Evolutionary conservation across 345 rosid species (phyloP).

Genomic region (Zanthoxylum bungeanum): DNA sequence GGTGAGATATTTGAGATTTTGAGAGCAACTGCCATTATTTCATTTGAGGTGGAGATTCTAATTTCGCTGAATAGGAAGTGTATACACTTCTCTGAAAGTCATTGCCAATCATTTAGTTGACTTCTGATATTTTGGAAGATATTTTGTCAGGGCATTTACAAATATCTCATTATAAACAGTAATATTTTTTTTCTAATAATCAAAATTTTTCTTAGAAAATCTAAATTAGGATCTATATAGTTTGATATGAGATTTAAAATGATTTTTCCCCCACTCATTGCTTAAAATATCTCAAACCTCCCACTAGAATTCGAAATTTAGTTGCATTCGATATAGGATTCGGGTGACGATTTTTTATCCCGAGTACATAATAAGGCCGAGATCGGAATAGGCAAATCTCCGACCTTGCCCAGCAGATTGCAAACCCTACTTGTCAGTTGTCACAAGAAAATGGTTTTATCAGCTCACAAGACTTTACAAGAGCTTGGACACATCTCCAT

Average conservation of each 20-base stretch:
- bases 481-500: background rate
- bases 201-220: background rate
- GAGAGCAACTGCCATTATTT: slow-evolving; percentile 27
- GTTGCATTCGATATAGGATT: too few relatives aligned
- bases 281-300: too few relatives aligned
- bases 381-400: too few relatives aligned
- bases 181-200: background rate
- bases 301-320: too few relatives aligned
- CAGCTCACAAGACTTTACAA: background rate
- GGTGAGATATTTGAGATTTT: slow-evolving; percentile 8
- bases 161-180: background rate
- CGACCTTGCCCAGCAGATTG: too few relatives aligned
- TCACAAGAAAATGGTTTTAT: too few relatives aligned
- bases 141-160: background rate
- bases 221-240: too few relatives aligned
- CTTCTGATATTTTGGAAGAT: background rate
- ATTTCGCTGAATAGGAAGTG: background rate
- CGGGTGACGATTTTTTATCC: too few relatives aligned
- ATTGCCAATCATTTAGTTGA: background rate
- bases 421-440: too few relatives aligned
- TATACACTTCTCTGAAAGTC: background rate
- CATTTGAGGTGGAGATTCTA: background rate
- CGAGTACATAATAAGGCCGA: too few relatives aligned
- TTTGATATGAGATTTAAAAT: too few relatives aligned
- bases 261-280: too few relatives aligned